Evolutionary conservation across 371 early-diverging fungal genomes (phyloP), one percentile per base, ranked within the genome.

Genomic region (Mortierella sp.): DNA sequence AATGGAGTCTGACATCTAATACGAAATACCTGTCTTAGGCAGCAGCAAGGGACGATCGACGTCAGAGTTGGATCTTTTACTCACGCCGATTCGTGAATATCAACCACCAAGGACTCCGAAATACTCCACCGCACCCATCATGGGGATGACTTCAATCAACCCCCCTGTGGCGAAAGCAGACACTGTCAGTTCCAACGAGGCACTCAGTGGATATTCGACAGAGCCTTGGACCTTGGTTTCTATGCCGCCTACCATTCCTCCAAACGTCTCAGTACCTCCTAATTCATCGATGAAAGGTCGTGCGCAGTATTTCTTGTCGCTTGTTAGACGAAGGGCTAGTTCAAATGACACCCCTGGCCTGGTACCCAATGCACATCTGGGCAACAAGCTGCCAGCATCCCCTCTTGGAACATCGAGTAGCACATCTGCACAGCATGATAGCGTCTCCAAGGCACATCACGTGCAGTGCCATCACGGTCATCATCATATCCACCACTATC

Each of bases 241-340:
- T n/a, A n/a, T n/a, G n/a, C n/a, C n/a, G n/a, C n/a, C n/a, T n/a
- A 23, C 19, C 1, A 21, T 47, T 1, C 31, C 56, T 26, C 19
- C 30, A 0, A 27, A 42, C 2, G 43, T n/a, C n/a, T n/a, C 62
- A 10, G 39, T 48, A 14, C 61, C 52, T 0, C 24, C 54, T 21
- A 52, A 62, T 26, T 59, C 64, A 8, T 64, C 68, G 19, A 73
- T 64, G 64, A 73, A 73, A 18, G 74, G 68, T 31, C 68, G 74
- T 0, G 74, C 74, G 0, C 74, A 73, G 14, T 54, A 68, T 23
- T 73, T 73, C 28, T 50, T 73, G 42, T 57, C 67, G 19, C 61
- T 73, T 16, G 74, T 73, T 9, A 64, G 64, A 51, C 59, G 74
- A 19, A 30, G 68, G 16, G 61, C 64, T 7, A 73, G 74, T 28